phyloP scores from a whole-genome alignment of 352 stramenopile genomes.

The Pelagophyceae sp. region DNA sequence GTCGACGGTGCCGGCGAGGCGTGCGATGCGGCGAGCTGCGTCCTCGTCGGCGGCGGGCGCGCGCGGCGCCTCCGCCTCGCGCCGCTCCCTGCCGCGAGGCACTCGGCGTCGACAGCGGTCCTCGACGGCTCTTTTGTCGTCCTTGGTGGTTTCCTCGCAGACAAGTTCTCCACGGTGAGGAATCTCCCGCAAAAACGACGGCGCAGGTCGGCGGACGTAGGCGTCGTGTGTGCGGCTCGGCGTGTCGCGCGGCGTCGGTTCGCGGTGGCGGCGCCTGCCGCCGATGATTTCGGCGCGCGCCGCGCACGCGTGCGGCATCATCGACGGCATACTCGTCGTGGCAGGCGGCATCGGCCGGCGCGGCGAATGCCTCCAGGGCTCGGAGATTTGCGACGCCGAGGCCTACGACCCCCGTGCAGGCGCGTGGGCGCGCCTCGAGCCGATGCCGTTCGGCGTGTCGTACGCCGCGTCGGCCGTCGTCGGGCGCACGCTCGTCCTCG shows the following conservation, averaged over 20 bases:
- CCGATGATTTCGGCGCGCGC: background rate
- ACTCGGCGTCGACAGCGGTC: background rate
- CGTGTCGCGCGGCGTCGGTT: background rate
- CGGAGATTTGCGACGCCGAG: background rate
- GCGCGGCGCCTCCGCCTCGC: background rate
- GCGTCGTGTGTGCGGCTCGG: background rate
- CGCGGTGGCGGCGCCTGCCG: background rate
- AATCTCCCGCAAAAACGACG: too few relatives aligned
- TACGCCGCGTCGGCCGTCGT: background rate
- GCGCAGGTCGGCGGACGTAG: too few relatives aligned
- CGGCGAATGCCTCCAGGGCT: background rate
- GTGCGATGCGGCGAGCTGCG: background rate
- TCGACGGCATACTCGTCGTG: background rate
- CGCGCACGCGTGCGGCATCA: background rate
- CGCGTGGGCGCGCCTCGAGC: background rate
- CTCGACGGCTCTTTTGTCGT: background rate
- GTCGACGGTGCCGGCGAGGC: background rate
- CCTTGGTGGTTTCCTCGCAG: background rate
- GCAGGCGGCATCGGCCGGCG: background rate
- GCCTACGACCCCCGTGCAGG: background rate
- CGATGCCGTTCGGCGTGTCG: background rate
- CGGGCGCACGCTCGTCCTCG: background rate
- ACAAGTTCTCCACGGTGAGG: background rate
- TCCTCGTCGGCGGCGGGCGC: background rate
- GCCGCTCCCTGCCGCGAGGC: background rate